Evolutionary conservation across 2,329 filamentous ascomycete species (phyloP).

Genomic region (Talaromyces sp.): DNA sequence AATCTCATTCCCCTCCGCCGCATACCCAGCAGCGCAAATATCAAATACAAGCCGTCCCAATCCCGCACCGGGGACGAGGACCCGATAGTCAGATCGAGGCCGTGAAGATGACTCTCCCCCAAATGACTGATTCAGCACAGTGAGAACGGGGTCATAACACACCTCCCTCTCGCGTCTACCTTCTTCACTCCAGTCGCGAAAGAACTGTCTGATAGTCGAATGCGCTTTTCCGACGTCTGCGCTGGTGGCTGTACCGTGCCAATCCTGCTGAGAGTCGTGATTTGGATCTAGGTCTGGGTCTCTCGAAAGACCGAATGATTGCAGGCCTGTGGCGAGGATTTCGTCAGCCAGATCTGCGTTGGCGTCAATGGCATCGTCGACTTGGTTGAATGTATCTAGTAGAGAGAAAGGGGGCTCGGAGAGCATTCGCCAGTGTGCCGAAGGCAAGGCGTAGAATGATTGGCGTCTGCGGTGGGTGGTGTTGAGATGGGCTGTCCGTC

Average conservation of each 20-base stretch:
- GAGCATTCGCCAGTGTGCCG: conserved; percentile 77
- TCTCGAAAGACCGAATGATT: conserved; percentile 59
- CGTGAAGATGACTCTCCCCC: conserved; percentile 21
- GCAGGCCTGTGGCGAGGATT: conserved; percentile 68
- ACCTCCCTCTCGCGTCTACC: conserved; percentile 70
- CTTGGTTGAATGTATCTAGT: conserved; percentile 69
- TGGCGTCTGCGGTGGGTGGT: conserved; percentile 86
- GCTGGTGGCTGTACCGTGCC: conserved; percentile 67
- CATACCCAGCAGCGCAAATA: conserved; percentile 67
- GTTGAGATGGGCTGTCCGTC: conserved; percentile 79
- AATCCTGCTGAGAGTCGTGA: conserved; percentile 50
- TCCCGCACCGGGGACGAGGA: conserved; percentile 87
- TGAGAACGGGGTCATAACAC: conserved; percentile 71
- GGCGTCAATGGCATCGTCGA: conserved; percentile 82
- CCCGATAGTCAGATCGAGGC: conserved; percentile 49
- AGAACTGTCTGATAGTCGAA: conserved; percentile 89
- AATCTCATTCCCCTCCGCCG: conserved; percentile 87
- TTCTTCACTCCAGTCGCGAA: conserved; percentile 85
- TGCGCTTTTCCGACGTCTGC: conserved; percentile 84
- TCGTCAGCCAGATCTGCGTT: conserved; percentile 79
- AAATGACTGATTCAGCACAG: conserved; percentile 56
- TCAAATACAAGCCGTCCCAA: conserved; percentile 88
- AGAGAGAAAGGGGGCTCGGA: conserved; percentile 77
- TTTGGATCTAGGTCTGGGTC: conserved; percentile 30
- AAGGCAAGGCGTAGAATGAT: conserved; percentile 86